Conservation (phyloP, 1,139 yeast species). For the Saccharomyces hybrid region DNA sequence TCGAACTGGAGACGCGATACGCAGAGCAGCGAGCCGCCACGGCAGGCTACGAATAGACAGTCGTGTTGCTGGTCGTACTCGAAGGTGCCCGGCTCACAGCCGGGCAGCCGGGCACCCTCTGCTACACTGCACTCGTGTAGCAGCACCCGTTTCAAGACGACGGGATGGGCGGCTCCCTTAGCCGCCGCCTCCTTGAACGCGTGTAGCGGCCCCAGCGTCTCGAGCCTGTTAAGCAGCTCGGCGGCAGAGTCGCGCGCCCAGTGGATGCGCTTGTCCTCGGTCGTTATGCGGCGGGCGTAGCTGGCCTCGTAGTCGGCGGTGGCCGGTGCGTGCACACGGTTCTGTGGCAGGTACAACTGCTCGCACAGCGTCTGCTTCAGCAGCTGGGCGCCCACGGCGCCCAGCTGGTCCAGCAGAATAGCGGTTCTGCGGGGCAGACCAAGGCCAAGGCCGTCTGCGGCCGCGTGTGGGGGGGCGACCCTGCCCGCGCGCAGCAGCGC, state of each 20-base stretch:
- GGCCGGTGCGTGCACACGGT: slow-evolving; percentile 11
- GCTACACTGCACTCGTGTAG: slow-evolving; percentile 33
- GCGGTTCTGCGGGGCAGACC: slow-evolving; percentile 16
- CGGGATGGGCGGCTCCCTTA: not conserved
- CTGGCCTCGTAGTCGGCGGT: slow-evolving; percentile 36
- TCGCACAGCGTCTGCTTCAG: slow-evolving; percentile 38
- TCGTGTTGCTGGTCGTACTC: slow-evolving; percentile 21
- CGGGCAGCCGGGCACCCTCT: slow-evolving; percentile 2
- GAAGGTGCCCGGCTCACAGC: slow-evolving; percentile 40
- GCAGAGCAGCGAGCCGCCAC: slow-evolving; percentile 36
- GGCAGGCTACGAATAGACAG: slow-evolving; percentile 38
- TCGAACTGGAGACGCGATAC: slow-evolving; percentile 44
- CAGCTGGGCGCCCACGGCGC: slow-evolving; percentile 51
- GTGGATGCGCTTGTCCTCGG: slow-evolving; percentile 37
- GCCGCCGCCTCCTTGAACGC: slow-evolving; percentile 39
- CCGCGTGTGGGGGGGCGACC: slow-evolving; percentile 4
- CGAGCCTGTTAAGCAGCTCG: slow-evolving; percentile 39
- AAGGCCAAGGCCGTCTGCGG: too few relatives aligned
- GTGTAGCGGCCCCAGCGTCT: slow-evolving; percentile 54
- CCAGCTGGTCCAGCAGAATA: slow-evolving; percentile 41
- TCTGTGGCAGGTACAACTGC: slow-evolving; percentile 25
- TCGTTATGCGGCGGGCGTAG: slow-evolving; percentile 49
- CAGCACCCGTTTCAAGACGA: slow-evolving; percentile 39
- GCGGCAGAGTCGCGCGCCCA: slow-evolving; percentile 40
- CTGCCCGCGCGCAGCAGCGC: slow-evolving; percentile 8